These are phyloP conservation scores for Jamesozyma jinghongensis DNA, from an alignment of 805 yeast genomes.

Conservation along the genomic window DNA sequence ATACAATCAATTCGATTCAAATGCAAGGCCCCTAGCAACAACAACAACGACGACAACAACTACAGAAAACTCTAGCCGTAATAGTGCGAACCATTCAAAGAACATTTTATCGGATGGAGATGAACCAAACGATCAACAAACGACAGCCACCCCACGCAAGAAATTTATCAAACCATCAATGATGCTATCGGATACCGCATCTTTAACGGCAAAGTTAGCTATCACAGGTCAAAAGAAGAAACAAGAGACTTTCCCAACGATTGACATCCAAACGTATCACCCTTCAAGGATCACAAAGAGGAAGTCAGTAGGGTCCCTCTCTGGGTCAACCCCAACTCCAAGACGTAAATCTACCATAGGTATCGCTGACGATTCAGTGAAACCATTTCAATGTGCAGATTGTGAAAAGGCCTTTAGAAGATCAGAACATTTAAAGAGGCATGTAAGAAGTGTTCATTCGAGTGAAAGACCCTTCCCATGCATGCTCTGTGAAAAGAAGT, in stretches of 20 bases:
- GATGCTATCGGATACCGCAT: constrained; percentile 22
- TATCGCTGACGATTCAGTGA: constrained; percentile 22
- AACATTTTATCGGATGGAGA: background rate
- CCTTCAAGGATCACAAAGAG: constrained; percentile 9
- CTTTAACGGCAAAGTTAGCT: constrained; percentile 21
- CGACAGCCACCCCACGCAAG: background rate
- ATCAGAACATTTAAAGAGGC: constrained; percentile 61
- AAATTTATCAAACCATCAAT: constrained; percentile 25
- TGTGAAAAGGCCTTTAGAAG: constrained; percentile 45
- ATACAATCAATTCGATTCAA: constrained; percentile 1
- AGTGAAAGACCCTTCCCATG: constrained; percentile 54
- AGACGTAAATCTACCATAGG: constrained; percentile 11
- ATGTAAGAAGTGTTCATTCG: constrained; percentile 57
- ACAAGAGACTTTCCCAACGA: constrained; percentile 10
- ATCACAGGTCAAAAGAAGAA: constrained; percentile 15
- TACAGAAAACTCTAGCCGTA: too few species aligned
- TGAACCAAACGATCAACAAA: background rate
- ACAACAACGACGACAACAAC: background rate
- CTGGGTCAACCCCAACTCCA: background rate
- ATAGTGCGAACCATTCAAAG: too few species aligned
- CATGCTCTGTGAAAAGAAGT: constrained; percentile 47
- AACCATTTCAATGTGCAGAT: constrained; percentile 32
- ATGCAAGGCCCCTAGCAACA: background rate
- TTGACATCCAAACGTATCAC: constrained; percentile 6
- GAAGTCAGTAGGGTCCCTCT: constrained; percentile 5